phyloP scores from a whole-genome alignment of 345 rosid species.

The Schrenkiella parvula region DNA sequence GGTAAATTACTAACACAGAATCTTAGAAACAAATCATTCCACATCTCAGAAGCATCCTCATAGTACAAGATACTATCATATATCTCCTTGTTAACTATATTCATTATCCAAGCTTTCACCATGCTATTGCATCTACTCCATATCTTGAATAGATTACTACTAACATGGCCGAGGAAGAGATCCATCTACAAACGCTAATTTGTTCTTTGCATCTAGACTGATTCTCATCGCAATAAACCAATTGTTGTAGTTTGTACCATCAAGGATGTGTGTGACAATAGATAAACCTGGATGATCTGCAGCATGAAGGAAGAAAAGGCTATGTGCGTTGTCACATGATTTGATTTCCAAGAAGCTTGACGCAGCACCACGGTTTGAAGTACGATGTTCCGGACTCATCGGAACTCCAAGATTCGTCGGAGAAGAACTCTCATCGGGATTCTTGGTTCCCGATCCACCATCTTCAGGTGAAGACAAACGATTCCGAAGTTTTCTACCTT shows the following conservation, averaged over 20 bases:
- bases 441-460: no score
- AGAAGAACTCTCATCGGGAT: no score
- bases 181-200: neutral
- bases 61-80: neutral
- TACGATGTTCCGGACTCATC: no score
- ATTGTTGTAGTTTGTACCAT: neutral
- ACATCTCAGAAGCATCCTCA: neutral
- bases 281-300: neutral
- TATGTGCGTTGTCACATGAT: neutral
- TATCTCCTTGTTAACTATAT: neutral
- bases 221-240: neutral
- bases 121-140: neutral
- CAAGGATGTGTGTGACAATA: neutral
- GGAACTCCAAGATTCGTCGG: no score
- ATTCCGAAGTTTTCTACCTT: no score
- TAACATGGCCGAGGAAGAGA: neutral
- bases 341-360: no score
- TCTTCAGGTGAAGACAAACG: no score
- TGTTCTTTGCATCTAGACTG: neutral
- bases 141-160: neutral
- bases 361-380: no score
- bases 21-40: neutral
- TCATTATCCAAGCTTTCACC: neutral
- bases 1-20: neutral
- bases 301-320: neutral